These are phyloP conservation scores for Ampelomyces quisqualis DNA, from an alignment of 2,329 filamentous ascomycete species.

Conservation along the genomic window DNA sequence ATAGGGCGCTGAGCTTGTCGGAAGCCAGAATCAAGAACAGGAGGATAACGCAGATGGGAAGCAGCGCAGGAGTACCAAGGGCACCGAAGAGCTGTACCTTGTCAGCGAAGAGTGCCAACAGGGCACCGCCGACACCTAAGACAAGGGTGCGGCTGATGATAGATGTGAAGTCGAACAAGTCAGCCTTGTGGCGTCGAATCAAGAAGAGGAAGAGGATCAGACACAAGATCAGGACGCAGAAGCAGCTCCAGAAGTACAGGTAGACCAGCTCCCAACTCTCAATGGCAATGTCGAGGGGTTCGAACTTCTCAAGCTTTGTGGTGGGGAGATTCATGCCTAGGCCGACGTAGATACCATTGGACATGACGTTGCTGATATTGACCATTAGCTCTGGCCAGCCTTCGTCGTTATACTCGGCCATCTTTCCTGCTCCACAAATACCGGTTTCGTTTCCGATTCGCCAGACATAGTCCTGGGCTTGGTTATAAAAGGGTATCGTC, in stretches of 20 bases:
- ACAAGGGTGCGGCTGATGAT: conserved; percentile 34
- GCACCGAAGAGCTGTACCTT: conserved; percentile 22
- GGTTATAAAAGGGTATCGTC: conserved; percentile 18
- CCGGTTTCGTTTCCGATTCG: conserved; percentile 33
- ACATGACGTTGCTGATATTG: conserved; percentile 23
- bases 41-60: conserved; percentile 41
- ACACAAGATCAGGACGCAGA: conserved; percentile 41
- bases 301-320: conserved; percentile 27
- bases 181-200: conserved; percentile 43
- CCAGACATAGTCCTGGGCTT: conserved; percentile 16
- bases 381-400: conserved; percentile 24
- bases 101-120: conserved; percentile 36
- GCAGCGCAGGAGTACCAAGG: conserved; percentile 36
- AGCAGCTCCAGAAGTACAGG: conserved; percentile 43
- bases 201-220: conserved; percentile 44
- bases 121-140: conserved; percentile 26
- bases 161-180: conserved; percentile 45
- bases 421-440: conserved; percentile 33
- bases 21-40: conserved; percentile 35
- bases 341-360: conserved; percentile 36
- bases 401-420: conserved; percentile 6
- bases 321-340: conserved; percentile 39
- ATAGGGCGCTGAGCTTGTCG: conserved; percentile 35
- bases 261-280: conserved; percentile 37
- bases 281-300: conserved; percentile 29